Base-by-base conservation (phyloP, 2,329 filamentous ascomycete species). In the Xylariaceae sp. region DNA sequence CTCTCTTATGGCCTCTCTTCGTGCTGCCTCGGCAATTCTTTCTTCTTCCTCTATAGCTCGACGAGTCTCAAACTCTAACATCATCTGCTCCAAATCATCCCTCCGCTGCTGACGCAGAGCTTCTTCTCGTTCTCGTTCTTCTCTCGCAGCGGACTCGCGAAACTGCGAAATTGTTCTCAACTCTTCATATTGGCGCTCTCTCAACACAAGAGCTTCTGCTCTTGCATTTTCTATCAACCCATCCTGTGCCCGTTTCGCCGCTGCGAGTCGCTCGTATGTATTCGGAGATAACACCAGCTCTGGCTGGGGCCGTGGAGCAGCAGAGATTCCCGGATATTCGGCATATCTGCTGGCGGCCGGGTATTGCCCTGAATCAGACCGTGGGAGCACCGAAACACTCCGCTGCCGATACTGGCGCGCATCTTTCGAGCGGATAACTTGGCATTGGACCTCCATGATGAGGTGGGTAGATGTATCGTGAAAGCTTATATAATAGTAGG, bases 381-480 rank as follows among this genome's bases (percentile, higher is more conserved):
- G 30, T 20, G 50, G 29, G 24, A 48, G 43, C 30, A 43, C 37
- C 18, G 50, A 52, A 46, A 52, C 35, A 52, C 49, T 52, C 41
- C 49, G 49, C 35, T 52, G 26, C 33, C 41, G 49, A 52, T 35
- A 30, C 33, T 52, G 41, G 21, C 35, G 49, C 33, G 49, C 41
- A 35, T 52, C 49, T 21, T 41, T 40, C 27, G 49, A 41, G 15
- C 49, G 35, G 20, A 40, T 52, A 29, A 52, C 27, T 46, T 46
- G 49, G 27, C 26, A 46, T 40, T 46, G 21, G 41, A 10, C 15
- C 41, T 45, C 41, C 49, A 52, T 52, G 1, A 27, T 24, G 13
- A 41, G 27, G 27, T 40, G 9, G 26, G 20, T 27, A 40, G 35
- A 21, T 35, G 49, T 33, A 27, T 40, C 8, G 16, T 35, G 21